These are phyloP conservation scores for Cladosporium sp. DNA, from an alignment of 2,329 filamentous ascomycete species.

Conservation along the genomic window DNA sequence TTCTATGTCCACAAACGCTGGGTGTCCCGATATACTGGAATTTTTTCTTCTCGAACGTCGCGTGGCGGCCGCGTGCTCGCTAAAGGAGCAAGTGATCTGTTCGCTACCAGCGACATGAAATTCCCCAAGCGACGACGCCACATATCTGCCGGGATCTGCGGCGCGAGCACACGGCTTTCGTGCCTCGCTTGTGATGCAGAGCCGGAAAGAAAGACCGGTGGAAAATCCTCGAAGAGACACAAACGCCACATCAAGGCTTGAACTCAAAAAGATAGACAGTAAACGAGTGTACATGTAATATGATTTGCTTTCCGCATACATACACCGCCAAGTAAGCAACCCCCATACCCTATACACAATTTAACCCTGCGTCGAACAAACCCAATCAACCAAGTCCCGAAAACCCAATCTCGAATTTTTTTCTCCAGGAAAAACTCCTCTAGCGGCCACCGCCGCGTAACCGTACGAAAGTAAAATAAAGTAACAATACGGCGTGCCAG, in stretches of 20 bases:
- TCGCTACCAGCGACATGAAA: neutral
- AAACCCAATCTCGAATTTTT: neutral
- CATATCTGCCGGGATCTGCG: neutral
- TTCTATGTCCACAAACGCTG: neutral
- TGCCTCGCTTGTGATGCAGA: neutral
- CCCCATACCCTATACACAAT: neutral
- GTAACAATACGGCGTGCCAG: neutral
- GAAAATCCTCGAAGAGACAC: neutral
- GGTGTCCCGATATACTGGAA: neutral
- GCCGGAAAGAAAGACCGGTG: neutral
- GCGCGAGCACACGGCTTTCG: neutral
- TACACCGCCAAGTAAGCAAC: neutral
- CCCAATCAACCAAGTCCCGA: neutral
- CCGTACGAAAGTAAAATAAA: neutral
- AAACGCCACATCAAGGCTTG: neutral
- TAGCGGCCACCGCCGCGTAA: neutral
- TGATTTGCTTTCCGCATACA: neutral
- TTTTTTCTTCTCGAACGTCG: neutral
- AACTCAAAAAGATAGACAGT: neutral
- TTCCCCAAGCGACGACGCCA: neutral
- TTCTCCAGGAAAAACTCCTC: neutral
- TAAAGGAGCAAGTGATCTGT: neutral
- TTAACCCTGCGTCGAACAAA: neutral
- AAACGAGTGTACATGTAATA: neutral
- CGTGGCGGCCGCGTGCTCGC: neutral